Evolutionary conservation across 2,329 filamentous ascomycete genomes (phyloP), one percentile per base, ranked within the genome.

Genomic region (Colletotrichum theobromicola): DNA sequence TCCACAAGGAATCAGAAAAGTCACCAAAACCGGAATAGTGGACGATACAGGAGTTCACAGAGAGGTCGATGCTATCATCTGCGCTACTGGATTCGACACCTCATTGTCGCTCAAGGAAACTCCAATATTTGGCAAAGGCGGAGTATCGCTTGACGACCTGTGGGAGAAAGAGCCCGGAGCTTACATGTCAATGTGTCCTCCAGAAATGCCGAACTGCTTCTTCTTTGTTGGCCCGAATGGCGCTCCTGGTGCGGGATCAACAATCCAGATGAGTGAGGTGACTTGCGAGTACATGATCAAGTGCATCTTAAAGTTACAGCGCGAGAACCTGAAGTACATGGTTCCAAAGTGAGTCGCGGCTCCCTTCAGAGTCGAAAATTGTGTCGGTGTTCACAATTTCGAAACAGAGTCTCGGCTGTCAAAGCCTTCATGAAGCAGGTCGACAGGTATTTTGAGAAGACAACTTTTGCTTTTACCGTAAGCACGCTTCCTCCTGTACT

Each of bases 281-380:
- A 50, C 42, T 50, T 50, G 42, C 10, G 42, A 50, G 10, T 50
- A 50, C 42, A 50, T 50, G 42, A 50, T 50, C 0, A 50, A 50
- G 6, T 50, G 42, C 24, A 50, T 50, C n/a, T 12, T 50, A n/a
- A 50, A 50, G 42, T 12, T 50, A 12, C 42, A 50, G 42, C 42
- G 42, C 6, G 42, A 50, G 42, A 13, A 50, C 10, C 0, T 50
- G 10, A 50, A 50, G 42, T 50, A 7, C 8, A 50, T 50, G 42
- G 42, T 21, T 50, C 42, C 42, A 1, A 50, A 50, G 42, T 50
- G 42, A 50, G 42, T 50, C 24, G 42, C 24, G 42, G 1, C 42
- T 4, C n/a, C 10, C 1, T 50, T 50, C 2, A 0, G n/a, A 50
- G n/a, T n/a, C n/a, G 7, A 50, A 0, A 21, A 13, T 13, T n/a